Evolutionary conservation across 306 rosid species (phyloP).

Genomic region (Heteromeles arbutifolia): DNA sequence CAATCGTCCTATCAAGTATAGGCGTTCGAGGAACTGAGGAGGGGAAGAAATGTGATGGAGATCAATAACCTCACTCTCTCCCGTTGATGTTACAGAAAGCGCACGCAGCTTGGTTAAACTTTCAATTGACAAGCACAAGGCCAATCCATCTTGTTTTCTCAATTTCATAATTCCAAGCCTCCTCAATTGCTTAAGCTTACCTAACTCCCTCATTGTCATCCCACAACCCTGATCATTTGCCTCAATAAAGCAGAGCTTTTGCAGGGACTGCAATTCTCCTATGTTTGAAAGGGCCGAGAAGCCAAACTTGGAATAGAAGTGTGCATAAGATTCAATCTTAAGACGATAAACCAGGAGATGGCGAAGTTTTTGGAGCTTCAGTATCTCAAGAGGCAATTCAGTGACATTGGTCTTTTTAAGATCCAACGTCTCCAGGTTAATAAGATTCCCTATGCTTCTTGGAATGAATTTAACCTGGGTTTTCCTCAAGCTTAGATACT

Average conservation of each 20-base stretch:
- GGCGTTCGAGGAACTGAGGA: constrained; percentile 29
- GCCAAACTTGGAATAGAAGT: constrained; percentile 16
- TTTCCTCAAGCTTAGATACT: constrained; percentile 32
- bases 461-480: constrained; percentile 26
- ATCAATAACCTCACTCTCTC: constrained; percentile 23
- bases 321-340: constrained; percentile 5
- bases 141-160: constrained; percentile 19
- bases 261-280: constrained; percentile 22
- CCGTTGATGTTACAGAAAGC: constrained; percentile 15
- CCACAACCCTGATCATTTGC: constrained; percentile 3
- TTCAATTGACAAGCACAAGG: constrained; percentile 26
- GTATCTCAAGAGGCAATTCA: constrained; percentile 30
- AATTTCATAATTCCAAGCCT: constrained; percentile 25
- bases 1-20: constrained; percentile 32
- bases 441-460: constrained; percentile 24
- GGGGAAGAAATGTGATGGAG: constrained; percentile 30
- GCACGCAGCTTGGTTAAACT: constrained; percentile 13
- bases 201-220: constrained; percentile 14
- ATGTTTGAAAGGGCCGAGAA: constrained; percentile 17
- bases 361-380: constrained; percentile 31
- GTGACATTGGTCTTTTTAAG: constrained; percentile 28
- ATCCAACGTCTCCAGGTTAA: constrained; percentile 30
- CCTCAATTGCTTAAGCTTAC: constrained; percentile 26
- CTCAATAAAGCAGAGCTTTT: constrained; percentile 30
- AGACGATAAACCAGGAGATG: constrained; percentile 29